Base-by-base conservation (phyloP, 2,329 filamentous ascomycete genomes). In the Monilinia fructicola region DNA sequence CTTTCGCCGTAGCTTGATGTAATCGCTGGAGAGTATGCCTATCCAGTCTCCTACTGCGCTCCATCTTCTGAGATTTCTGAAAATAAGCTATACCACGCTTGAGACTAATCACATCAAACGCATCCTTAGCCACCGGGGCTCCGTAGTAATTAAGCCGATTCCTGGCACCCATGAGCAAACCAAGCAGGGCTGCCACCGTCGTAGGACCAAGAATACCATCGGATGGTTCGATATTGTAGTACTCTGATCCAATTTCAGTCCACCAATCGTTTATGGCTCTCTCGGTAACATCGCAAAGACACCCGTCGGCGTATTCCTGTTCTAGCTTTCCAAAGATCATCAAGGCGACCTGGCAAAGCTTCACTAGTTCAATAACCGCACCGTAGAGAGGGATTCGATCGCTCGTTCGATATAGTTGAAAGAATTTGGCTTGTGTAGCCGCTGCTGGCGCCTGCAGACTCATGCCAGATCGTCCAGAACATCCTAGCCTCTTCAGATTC, bases 261-360 rank as follows among this genome's bases (percentile, higher is more conserved):
- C 95, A 98, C 95, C 95, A 99, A 77, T 97, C 91, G 69, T 89
- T 90, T 73, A 98, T 87, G 1, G 93, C 92, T 69, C 85, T 89
- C 77, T 99, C 95, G 0, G 95, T 98, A 54, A 95, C 83, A 79
- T 99, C 95, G 77, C 95, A 99, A 3, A 99, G 84, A 31, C 97
- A 80, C 0, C 95, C 95, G 74, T 99, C 95, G 10, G 92, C 91
- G 76, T 96, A 98, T 71, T 93, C 91, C 40, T 89, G 85, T n/a
- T 91, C 89, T 7, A 98, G 81, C 76, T 93, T 92, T 64, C 90
- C 91, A 78, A 97, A 99, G 68, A 97, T 82, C 74, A 91, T 89
- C 67, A 99, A 80, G 0, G 95, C 93, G 44, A 92, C 87, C 77
- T 99, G 95, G 72, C 93, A 98, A 42, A 97, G 83, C 76, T 93